Evolutionary conservation across 495 filamentous ascomycete species (phyloP), one percentile per base, ranked within the genome.

Genomic region (Thozetella sp.): DNA sequence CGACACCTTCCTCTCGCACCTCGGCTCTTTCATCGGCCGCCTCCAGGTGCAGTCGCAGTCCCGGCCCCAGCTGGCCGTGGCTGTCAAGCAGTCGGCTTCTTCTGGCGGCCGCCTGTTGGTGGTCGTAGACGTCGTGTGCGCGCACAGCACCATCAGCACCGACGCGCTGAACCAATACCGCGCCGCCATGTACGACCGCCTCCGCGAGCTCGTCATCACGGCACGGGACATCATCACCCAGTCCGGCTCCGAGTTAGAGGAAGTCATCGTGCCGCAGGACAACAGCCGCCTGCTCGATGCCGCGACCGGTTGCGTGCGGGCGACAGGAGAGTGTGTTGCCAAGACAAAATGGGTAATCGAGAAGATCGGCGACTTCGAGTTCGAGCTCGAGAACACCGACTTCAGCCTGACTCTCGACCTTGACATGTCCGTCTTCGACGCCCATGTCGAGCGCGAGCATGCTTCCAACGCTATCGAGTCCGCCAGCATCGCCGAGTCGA

Each of bases 281-380:
- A 91, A 91, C 45, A 88, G 86, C 62, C 84, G 87, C 17, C 80
- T 97, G 56, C 83, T 95, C 27, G 81, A 82, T 25, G 90, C 93
- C 19, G 94, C 95, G 34, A 97, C 93, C 4, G 87, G 87, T 50
- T 98, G 95, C 73, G 93, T 98, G 37, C 87, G 92, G 57, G 88
- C 90, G 27, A 92, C 93, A 54, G 93, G 93, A 17, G 93, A 97
- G 64, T 97, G 95, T 70, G 87, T 96, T 22, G 87, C 88, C 3
- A 93, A 93, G 71, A 88, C 93, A 23, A 92, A 90, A 64, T 79
- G 85, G 72, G 88, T 97, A 37, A 88, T 99, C 58, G 93, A 97
- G 73, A 81, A 89, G 52, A 92, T 95, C 61, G 96, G 95, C 22
- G 95, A 99, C 72, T 97, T 99, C 66, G 93, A 97, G 68, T 84